phyloP scores from a whole-genome alignment of 2,329 filamentous ascomycete species.

The Cylindrodendrum hubeiense region DNA sequence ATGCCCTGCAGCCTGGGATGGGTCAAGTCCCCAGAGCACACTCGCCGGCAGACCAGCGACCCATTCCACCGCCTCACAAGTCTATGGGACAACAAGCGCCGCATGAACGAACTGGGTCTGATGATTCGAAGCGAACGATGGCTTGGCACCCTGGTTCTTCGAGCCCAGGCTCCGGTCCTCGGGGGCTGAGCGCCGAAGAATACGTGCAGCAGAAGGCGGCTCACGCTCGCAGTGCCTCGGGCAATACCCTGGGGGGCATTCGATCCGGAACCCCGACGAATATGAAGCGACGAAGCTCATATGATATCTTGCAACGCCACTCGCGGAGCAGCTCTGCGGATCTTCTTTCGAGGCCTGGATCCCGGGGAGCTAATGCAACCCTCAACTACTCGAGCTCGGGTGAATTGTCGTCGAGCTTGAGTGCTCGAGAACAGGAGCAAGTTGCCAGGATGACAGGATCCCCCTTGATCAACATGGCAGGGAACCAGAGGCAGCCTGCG shows the following conservation, averaged over 20 bases:
- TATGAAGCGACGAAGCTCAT: constrained; percentile 55
- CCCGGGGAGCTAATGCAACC: constrained; percentile 67
- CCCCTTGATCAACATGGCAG: constrained; percentile 77
- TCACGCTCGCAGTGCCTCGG: constrained; percentile 71
- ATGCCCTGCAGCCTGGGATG: constrained; percentile 18
- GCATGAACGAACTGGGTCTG: constrained; percentile 61
- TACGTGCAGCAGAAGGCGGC: constrained; percentile 83
- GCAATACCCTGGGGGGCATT: constrained; percentile 54
- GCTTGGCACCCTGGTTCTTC: constrained; percentile 83
- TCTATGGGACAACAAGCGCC: constrained; percentile 29
- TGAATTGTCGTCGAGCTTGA: constrained; percentile 69
- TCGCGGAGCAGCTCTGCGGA: constrained; percentile 60
- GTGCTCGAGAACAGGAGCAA: constrained; percentile 89
- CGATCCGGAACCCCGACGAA: constrained; percentile 44
- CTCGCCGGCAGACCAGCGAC: too few relatives aligned
- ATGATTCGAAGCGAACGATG: constrained; percentile 73
- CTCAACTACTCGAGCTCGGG: constrained; percentile 60
- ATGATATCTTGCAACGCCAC: constrained; percentile 55
- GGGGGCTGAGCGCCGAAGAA: constrained; percentile 80
- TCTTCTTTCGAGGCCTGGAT: constrained; percentile 65
- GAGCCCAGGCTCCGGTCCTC: constrained; percentile 59
- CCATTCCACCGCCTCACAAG: constrained; percentile 38
- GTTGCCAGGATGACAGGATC: constrained; percentile 85
- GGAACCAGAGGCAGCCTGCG: constrained; percentile 62
- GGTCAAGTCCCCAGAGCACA: too few relatives aligned